These are phyloP conservation scores for Aspergillus latus DNA, from an alignment of 2,329 filamentous ascomycete species.

Conservation along the genomic window DNA sequence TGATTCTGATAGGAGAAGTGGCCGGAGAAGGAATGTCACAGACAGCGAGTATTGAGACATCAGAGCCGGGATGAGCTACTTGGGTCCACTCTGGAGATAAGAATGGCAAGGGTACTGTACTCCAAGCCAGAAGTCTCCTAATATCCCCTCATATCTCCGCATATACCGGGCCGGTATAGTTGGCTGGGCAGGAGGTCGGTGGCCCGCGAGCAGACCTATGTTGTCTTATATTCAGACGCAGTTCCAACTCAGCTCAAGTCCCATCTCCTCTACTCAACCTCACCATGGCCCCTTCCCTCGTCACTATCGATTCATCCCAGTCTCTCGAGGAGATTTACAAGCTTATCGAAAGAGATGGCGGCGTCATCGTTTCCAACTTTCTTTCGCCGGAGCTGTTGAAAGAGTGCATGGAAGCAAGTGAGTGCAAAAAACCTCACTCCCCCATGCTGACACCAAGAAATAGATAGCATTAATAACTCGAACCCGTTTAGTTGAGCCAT, in stretches of 20 bases:
- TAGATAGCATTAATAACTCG: not conserved
- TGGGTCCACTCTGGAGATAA: not conserved
- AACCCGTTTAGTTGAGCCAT: slow-evolving; percentile 2
- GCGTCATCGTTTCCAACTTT: slow-evolving; percentile 7
- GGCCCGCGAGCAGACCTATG: not conserved
- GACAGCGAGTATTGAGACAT: no score
- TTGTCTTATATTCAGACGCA: not conserved
- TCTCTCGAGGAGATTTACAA: slow-evolving; percentile 4
- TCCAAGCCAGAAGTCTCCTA: not conserved
- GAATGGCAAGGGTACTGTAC: not conserved
- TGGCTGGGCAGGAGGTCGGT: not conserved
- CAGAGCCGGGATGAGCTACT: not conserved
- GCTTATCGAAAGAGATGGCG: slow-evolving; percentile 3
- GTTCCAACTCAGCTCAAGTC: not conserved
- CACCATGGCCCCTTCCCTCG: slow-evolving; percentile 2
- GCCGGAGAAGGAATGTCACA: no score
- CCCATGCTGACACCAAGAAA: not conserved
- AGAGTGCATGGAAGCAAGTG: slow-evolving; percentile 9
- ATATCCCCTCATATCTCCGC: not conserved
- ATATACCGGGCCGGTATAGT: not conserved
- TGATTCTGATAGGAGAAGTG: not conserved
- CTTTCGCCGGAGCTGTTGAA: slow-evolving; percentile 3
- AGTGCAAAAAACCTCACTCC: not conserved
- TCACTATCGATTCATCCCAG: slow-evolving; percentile 4
- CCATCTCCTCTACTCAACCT: not conserved